Evolutionary conservation across 441 rosid species (phyloP), one percentile per base, ranked within the genome.

Genomic region (California macrophylla): DNA sequence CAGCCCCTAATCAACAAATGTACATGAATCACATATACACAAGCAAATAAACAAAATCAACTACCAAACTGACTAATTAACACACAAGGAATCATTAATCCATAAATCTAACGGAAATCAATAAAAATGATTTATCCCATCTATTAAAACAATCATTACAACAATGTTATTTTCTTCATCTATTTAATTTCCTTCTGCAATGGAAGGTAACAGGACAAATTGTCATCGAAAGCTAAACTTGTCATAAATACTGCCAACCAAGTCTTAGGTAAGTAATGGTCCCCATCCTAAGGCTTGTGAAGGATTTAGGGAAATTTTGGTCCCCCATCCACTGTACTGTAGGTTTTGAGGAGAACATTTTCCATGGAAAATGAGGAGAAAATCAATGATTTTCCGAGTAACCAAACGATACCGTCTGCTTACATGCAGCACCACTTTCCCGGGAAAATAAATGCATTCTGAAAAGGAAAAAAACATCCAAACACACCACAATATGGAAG

Each of bases 351-450:
- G 0, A 67, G 64, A 52, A 65, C n/a, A 62, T 42, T 20, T 52
- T 30, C 52, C 61, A 47, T 24, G 64, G 20, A 26, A 26, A 24
- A 26, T 26, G 64, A 58, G 3, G 12, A 21, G 29, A 61, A 61
- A 24, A 25, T 61, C 61, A 54, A 20, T 4, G 25, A 54, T 10
- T 54, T 54, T 54, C 61, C 61, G 4, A 8, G 61, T 54, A 20
- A 54, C 61, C 61, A 26, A 68, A 66, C 75, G 68, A 63, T 71
- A 66, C 36, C 25, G 77, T 76, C 70, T 34, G 54, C 58, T 61
- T 24, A 16, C 36, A 61, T 23, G 28, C 64, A 58, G 13, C 29
- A 3, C 71, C 72, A 75, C 77, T 68, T 77, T 81, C 74, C 78
- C 60, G 64, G 54, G 69, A 71, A 75, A 69, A 66, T 26, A 1